Percentiles rank a stretch among this genome's conserved stretches.
Conservation (phyloP, 352 stramenopile genomes). For the Blastocystis sp. region DNA sequence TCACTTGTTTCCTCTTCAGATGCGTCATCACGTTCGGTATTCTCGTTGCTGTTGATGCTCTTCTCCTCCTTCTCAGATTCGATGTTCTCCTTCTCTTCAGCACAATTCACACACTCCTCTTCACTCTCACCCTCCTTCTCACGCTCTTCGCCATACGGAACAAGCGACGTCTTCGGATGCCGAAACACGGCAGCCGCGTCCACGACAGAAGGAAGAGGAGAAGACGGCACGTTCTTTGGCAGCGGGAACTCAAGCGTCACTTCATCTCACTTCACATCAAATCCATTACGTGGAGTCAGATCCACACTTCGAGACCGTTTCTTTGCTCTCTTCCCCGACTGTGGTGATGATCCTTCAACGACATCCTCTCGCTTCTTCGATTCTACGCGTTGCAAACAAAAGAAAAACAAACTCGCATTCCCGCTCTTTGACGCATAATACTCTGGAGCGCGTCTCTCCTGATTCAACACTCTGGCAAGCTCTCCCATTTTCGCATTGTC, state of each 20-base stretch:
- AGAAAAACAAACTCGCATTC: background rate
- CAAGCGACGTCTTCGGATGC: background rate
- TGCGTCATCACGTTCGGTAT: too few species aligned
- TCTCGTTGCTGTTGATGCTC: too few species aligned
- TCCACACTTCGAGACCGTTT: background rate
- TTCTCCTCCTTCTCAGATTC: too few species aligned
- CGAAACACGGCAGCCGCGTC: background rate
- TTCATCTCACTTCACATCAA: background rate
- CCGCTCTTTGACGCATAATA: slow-evolving; percentile 9
- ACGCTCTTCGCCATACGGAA: background rate
- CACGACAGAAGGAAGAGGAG: background rate
- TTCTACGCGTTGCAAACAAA: background rate
- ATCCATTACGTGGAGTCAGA: slow-evolving; percentile 13
- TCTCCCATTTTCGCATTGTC: slow-evolving; percentile 54
- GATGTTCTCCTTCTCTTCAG: too few species aligned
- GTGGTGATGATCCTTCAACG: background rate
- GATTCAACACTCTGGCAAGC: slow-evolving; percentile 37
- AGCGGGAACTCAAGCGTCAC: slow-evolving; percentile 51
- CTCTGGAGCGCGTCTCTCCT: background rate
- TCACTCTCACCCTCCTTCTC: background rate
- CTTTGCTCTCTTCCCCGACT: background rate
- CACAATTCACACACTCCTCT: background rate
- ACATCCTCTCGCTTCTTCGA: slow-evolving; percentile 16
- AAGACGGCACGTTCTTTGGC: background rate
- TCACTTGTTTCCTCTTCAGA: too few species aligned